Evolutionary conservation across 2,329 filamentous ascomycete genomes (phyloP), one percentile per base, ranked within the genome.

Genomic region (Hypoxylon sp.): DNA sequence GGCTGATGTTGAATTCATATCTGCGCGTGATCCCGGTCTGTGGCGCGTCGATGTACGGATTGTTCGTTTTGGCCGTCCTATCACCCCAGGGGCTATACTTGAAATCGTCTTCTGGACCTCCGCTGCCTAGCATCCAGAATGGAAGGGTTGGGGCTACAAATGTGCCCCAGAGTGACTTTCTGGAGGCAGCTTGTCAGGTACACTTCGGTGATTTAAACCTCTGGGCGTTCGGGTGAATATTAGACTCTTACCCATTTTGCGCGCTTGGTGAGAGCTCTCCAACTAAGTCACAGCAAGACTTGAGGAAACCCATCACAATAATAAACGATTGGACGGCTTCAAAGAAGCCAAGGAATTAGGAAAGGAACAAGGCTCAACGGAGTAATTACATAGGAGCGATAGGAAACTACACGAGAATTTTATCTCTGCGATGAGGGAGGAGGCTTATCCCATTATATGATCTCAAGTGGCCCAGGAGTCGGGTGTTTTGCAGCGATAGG

Each of bases 1-100:
- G 82, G 63, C 81, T 85, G 64, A 89, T 77, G 3, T 82, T 84
- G 65, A 88, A 87, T 68, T 88, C 83, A 69, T 88, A 89, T 42
- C 81, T 81, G 10, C 88, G 80, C 22, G 85, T 87, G 1, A 88
- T 83, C 11, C 87, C 85, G 0, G 88, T 90, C 35, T 80, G 77
- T 1, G 87, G 87, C 31, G 79, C 78, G 3, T 82, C 77, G 2
- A 78, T 77, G 68, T 86, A 86, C 51, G 86, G 87, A 75, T 89
- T 86, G 60, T 83, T 86, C 40, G 74, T 74, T 5, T 75, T 75
- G 33, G 81, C 76, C 17, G 80, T 82, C 48, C 80, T 76, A 3
- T 72, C 74, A 27, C 85, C 86, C 88, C 88, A 89, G 1, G 88
- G 87, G 54, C 65, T 30, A 10, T 44, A 64, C 11, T 48, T 63